Base-by-base conservation (phyloP, 345 rosid genomes). In the Heritiera fomes region DNA sequence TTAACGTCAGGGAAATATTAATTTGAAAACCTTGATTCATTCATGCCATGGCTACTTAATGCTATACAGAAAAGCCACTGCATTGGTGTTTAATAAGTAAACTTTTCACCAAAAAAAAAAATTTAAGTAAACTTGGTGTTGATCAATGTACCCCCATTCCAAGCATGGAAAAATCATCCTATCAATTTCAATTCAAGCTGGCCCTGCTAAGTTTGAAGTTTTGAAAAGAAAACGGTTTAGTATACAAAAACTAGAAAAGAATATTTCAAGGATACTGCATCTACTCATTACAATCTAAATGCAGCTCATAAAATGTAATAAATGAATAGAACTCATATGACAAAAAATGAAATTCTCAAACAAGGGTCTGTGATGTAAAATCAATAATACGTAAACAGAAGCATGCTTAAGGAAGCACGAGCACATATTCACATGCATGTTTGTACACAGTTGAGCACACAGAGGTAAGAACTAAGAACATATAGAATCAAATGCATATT, bases 101-200 rank as follows among this genome's bases (percentile, higher is more conserved):
- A 70, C 45, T 40, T 6, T n/a, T n/a, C n/a, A n/a, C n/a, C n/a
- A n/a, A n/a, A n/a, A n/a, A n/a, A n/a, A n/a, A n/a, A n/a, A n/a
- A n/a, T n/a, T n/a, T 17, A 72, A 72, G 47, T 32, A 40, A 52
- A 70, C 45, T 40, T 6, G 49, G 49, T 66, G 9, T 38, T 66
- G 28, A 43, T 67, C 71, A 43, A 23, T 67, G 50, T 67, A 41
- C 6, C 63, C 53, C 30, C 63, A 17, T 53, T 72, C 62, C 47
- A 8, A 5, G 38, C 38, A 10, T 40, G 75, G 23, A 52, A 60
- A 52, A 50, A 52, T 28, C 45, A 52, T 32, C 61, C 14, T 30
- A 53, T 71, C 60, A 49, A 8, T 40, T 55, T 53, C 60, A 47
- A 8, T 71, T 73, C 77, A 56, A 40, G 50, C 77, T 74, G 77